Evolutionary conservation across 805 yeast species (phyloP).

Genomic region (Maudiozyma bulderi): DNA sequence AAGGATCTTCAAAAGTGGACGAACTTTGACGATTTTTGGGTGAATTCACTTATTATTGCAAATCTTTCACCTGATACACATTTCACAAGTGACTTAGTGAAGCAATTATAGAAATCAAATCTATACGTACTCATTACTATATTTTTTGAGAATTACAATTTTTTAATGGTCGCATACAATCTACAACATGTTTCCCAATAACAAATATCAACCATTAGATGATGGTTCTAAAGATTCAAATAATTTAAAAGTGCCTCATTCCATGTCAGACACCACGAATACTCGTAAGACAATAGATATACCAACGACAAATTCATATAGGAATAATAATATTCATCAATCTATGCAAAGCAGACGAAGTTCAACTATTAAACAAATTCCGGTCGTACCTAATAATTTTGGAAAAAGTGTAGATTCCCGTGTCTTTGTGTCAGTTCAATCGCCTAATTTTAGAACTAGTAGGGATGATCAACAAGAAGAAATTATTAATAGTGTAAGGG

Average conservation of each 20-base stretch:
- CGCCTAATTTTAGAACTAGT: constrained; percentile 26
- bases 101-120: too few relatives aligned
- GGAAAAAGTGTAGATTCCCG: constrained; percentile 9
- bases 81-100: too few relatives aligned
- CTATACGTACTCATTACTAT: too few relatives aligned
- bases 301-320: neutral
- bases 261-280: neutral
- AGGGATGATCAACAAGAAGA: constrained; percentile 21
- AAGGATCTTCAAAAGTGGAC: too few relatives aligned
- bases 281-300: neutral
- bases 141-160: too few relatives aligned
- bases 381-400: neutral
- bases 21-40: too few relatives aligned
- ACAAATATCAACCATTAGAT: neutral
- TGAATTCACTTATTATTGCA: too few relatives aligned
- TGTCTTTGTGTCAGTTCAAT: constrained; percentile 20
- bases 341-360: constrained; percentile 3
- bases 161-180: neutral
- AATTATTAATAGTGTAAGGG: constrained; percentile 25
- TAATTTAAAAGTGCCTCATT: neutral
- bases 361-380: constrained; percentile 2
- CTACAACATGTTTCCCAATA: neutral
- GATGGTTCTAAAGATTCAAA: neutral
- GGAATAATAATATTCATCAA: neutral
- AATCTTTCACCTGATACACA: too few relatives aligned